Percentiles rank a stretch among this genome's conserved stretches.
These are phyloP conservation scores for Hypoxylon sp. DNA, from an alignment of 2,329 filamentous ascomycete species.

Conservation along the genomic window DNA sequence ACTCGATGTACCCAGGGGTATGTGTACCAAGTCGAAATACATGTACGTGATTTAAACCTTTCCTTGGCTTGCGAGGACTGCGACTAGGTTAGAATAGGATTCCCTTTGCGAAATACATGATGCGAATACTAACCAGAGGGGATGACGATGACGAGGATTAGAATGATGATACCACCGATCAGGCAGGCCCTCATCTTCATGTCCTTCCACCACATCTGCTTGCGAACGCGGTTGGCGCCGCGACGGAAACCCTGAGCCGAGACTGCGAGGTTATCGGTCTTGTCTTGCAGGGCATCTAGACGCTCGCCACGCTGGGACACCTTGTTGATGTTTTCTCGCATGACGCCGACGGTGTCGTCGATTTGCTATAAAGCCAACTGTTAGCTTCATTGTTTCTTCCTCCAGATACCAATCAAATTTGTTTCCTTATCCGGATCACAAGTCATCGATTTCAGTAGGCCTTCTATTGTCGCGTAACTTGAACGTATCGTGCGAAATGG, in stretches of 20 bases:
- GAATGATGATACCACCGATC: constrained; percentile 86
- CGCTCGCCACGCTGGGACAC: constrained; percentile 83
- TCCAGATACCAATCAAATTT: constrained; percentile 9
- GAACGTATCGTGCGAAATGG: neutral
- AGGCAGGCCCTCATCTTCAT: constrained; percentile 99
- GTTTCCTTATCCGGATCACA: constrained; percentile 33
- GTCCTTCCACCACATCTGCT: constrained; percentile 99
- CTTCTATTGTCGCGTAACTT: constrained; percentile 1
- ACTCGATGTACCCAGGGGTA: constrained; percentile 43
- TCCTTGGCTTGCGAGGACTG: constrained; percentile 54
- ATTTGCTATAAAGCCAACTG: constrained; percentile 91
- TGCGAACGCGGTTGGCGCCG: constrained; percentile 93
- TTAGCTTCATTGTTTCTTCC: constrained; percentile 61
- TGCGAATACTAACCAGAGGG: constrained; percentile 75
- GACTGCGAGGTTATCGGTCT: constrained; percentile 87
- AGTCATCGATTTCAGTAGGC: constrained; percentile 28
- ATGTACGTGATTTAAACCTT: constrained; percentile 47
- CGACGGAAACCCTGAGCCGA: constrained; percentile 96
- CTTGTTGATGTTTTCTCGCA: constrained; percentile 98
- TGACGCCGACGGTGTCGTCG: constrained; percentile 91
- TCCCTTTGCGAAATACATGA: neutral
- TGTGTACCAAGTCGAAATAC: constrained; percentile 32
- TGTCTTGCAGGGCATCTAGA: constrained; percentile 49
- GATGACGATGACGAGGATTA: constrained; percentile 93
- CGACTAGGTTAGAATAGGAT: constrained; percentile 19